phyloP scores from a whole-genome alignment of 768 basidiomycete genomes.

The Multifurca ochricompacta region DNA sequence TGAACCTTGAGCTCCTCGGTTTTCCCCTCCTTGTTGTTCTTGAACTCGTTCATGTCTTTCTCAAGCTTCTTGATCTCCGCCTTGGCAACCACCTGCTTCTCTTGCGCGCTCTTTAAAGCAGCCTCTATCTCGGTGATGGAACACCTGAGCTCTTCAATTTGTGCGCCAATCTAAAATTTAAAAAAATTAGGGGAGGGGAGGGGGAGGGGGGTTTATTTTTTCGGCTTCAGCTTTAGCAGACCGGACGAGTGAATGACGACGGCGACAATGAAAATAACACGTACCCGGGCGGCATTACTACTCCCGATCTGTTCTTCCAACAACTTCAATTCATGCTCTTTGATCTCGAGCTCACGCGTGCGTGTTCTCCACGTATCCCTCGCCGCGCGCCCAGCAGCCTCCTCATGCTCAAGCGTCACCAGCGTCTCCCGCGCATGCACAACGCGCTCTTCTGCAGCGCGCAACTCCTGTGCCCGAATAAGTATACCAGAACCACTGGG shows the following conservation, averaged over 20 bases:
- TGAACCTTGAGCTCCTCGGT: slow-evolving; percentile 84
- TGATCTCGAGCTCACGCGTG: slow-evolving; percentile 73
- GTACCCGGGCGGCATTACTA: slow-evolving; percentile 83
- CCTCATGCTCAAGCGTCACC: slow-evolving; percentile 45
- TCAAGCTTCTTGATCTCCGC: slow-evolving; percentile 82
- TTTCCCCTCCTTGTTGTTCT: slow-evolving; percentile 97
- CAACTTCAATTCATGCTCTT: slow-evolving; percentile 76
- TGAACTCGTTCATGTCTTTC: slow-evolving; percentile 97
- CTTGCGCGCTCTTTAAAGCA: slow-evolving; percentile 56
- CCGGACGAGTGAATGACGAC: too few relatives aligned
- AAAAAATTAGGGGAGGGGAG: background rate
- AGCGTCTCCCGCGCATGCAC: slow-evolving; percentile 42
- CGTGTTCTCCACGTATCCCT: slow-evolving; percentile 56
- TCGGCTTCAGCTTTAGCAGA: too few relatives aligned
- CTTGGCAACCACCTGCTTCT: slow-evolving; percentile 69
- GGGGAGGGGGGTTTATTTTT: background rate
- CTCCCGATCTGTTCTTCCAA: slow-evolving; percentile 79
- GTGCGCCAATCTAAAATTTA: slow-evolving; percentile 58
- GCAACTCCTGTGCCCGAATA: slow-evolving; percentile 75
- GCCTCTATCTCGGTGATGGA: slow-evolving; percentile 50
- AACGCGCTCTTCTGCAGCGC: slow-evolving; percentile 57
- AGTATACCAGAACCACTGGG: slow-evolving; percentile 69
- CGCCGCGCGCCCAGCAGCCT: slow-evolving; percentile 41
- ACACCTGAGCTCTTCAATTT: slow-evolving; percentile 67
- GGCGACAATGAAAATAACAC: slow-evolving; percentile 23